Conservation (phyloP, 768 basidiomycete genomes). For the Mrakia frigida region DNA sequence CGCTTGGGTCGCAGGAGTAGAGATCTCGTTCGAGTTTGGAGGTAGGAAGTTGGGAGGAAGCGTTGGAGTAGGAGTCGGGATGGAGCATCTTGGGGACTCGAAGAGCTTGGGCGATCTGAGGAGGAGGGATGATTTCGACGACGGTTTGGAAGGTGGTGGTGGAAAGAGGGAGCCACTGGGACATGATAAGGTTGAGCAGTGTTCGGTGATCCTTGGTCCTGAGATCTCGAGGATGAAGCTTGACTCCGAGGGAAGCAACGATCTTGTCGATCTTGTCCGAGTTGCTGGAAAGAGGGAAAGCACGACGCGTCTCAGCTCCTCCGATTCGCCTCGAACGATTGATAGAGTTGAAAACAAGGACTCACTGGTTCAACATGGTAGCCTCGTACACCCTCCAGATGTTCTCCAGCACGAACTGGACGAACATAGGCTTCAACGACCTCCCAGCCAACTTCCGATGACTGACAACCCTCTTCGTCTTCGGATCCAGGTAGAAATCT, state of each 20-base stretch:
- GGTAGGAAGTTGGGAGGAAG: slow-evolving; percentile 55
- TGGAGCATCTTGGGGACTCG: slow-evolving; percentile 89
- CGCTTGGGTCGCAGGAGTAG: slow-evolving; percentile 60
- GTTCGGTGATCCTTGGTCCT: slow-evolving; percentile 83
- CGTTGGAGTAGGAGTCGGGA: slow-evolving; percentile 56
- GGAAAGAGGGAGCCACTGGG: slow-evolving; percentile 93
- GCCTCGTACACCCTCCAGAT: slow-evolving; percentile 96
- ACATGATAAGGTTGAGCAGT: slow-evolving; percentile 78
- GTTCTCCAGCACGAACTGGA: slow-evolving; percentile 94
- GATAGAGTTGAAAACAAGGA: slow-evolving; percentile 35
- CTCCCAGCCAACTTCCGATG: slow-evolving; percentile 84
- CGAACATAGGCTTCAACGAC: slow-evolving; percentile 86
- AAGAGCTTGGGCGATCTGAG: slow-evolving; percentile 68
- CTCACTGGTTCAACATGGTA: slow-evolving; percentile 80
- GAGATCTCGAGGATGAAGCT: slow-evolving; percentile 79
- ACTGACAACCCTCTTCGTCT: slow-evolving; percentile 85
- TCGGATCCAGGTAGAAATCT: slow-evolving; percentile 93
- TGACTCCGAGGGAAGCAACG: slow-evolving; percentile 70
- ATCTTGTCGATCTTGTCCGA: slow-evolving; percentile 85
- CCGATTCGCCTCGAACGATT: background rate
- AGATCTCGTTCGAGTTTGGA: slow-evolving; percentile 79
- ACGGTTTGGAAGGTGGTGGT: slow-evolving; percentile 85
- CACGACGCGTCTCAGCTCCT: slow-evolving; percentile 8
- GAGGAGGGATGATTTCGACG: slow-evolving; percentile 90
- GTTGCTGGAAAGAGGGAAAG: slow-evolving; percentile 54